phyloP scores from a whole-genome alignment of 2,329 filamentous ascomycete genomes.

The Coniochaeta ligniaria region DNA sequence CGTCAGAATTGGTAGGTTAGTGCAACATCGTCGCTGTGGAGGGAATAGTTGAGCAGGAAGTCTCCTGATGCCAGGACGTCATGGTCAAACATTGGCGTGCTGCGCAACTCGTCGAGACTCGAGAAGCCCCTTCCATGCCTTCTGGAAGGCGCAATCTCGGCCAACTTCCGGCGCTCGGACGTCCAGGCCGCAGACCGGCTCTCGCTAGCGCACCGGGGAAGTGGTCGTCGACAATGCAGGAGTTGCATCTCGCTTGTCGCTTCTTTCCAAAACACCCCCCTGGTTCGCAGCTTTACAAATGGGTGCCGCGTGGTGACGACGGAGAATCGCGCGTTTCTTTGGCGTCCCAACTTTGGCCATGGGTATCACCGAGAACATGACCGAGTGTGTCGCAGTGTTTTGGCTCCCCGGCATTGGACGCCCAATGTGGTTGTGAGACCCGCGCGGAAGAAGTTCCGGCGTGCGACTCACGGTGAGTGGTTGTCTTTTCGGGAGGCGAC shows the following conservation, averaged over 20 bases:
- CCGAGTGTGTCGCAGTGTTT: background rate
- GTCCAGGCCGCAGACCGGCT: background rate
- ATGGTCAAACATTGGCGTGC: no score
- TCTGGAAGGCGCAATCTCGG: background rate
- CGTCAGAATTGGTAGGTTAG: no score
- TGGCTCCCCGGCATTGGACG: background rate
- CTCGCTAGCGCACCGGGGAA: background rate
- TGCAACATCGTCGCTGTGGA: no score
- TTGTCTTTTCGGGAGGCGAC: background rate
- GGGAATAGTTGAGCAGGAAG: no score
- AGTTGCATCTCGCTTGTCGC: background rate
- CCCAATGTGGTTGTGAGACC: background rate
- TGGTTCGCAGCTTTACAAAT: background rate
- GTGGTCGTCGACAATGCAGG: background rate
- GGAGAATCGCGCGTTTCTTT: background rate
- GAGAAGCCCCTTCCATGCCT: background rate
- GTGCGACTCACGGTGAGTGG: background rate
- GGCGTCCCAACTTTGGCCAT: background rate
- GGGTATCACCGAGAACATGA: background rate
- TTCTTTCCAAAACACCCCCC: background rate
- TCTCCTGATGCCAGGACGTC: no score
- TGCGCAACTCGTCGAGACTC: no score
- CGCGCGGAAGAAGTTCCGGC: background rate
- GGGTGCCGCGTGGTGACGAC: background rate
- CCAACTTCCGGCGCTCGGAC: background rate